Evolutionary conservation across 2,329 filamentous ascomycete species (phyloP).

Genomic region (Penicillium concentricum): DNA sequence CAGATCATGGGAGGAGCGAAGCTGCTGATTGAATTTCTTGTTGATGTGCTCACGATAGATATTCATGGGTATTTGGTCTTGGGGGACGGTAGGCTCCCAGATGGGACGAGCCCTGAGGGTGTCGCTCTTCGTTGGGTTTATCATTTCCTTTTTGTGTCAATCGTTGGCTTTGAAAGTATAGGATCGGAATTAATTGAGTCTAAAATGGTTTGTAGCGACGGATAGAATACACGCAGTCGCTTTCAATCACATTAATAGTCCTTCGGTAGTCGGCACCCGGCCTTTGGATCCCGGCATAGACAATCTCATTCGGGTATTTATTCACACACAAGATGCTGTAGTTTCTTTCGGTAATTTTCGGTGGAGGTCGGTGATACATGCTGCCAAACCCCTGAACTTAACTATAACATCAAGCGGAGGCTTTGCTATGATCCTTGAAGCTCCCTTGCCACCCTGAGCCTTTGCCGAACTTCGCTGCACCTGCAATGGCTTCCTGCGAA

Average conservation of each 20-base stretch:
- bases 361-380: not conserved
- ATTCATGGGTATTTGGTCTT: not conserved
- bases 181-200: not conserved
- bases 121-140: not conserved
- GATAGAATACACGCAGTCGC: not conserved
- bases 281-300: not conserved
- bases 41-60: not conserved
- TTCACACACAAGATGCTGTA: constrained; percentile 16
- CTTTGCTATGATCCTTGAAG: constrained; percentile 19
- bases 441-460: constrained; percentile 19
- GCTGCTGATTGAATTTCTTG: not conserved
- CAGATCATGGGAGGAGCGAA: not conserved
- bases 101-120: not conserved
- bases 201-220: not conserved
- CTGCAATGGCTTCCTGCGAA: constrained; percentile 16
- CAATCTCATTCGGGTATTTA: not conserved
- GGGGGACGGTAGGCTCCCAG: not conserved
- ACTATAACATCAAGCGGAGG: no score
- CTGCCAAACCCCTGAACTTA: no score
- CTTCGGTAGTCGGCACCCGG: not conserved
- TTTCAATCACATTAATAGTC: not conserved
- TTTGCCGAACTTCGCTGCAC: constrained; percentile 19
- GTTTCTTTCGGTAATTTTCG: constrained; percentile 9
- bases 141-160: not conserved
- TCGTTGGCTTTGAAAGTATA: not conserved